Base-by-base conservation (phyloP, 345 rosid genomes). In the Citrus trifoliata region DNA sequence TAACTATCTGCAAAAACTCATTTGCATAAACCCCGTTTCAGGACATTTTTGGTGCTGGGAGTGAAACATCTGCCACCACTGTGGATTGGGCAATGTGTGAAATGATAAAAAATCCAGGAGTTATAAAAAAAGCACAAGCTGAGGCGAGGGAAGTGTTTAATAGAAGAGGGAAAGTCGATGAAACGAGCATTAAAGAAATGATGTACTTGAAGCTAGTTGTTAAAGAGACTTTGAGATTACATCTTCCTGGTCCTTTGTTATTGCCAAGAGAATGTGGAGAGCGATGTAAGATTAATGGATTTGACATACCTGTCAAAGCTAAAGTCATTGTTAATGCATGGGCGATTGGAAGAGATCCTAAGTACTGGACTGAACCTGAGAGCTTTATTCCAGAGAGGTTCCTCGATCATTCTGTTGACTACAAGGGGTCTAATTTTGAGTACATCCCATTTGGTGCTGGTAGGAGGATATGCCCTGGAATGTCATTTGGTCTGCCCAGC, bases 331-430 rank as follows among this genome's bases (percentile, higher is more conserved):
- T 78, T 10, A 81, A 85, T 38, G 79, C 77, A 14, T 86, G 89
- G 89, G 83, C 82, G 0, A 38, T 82, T 6, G 81, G 80, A n/a
- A 80, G 89, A 62, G 84, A 87, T 74, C 84, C 86, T 2, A 56
- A 38, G 22, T 70, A 79, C 38, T 84, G 89, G 87, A 53, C 10
- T 24, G 79, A 87, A 10, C 79, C 87, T 2, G 87, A 86, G 48
- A 75, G 10, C 1, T 86, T 84, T 55, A 21, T 63, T 7, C 87
- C 85, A 2, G 86, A 86, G 24, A 62, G 86, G 56, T 86, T 83
- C 48, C 32, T 59, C 0, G 64, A 75, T 18, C 27, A 33, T 67
- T 8, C 68, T 16, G 16, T 79, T 7, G 82, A 82, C 32, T 82
- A 42, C 28, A 85, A 63, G 42, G 81, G 87, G 2, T 40, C 25